Evolutionary conservation across 177 flowering plant species (phyloP), one percentile per base, ranked within the genome.

Genomic region (Vitis hybrid): DNA sequence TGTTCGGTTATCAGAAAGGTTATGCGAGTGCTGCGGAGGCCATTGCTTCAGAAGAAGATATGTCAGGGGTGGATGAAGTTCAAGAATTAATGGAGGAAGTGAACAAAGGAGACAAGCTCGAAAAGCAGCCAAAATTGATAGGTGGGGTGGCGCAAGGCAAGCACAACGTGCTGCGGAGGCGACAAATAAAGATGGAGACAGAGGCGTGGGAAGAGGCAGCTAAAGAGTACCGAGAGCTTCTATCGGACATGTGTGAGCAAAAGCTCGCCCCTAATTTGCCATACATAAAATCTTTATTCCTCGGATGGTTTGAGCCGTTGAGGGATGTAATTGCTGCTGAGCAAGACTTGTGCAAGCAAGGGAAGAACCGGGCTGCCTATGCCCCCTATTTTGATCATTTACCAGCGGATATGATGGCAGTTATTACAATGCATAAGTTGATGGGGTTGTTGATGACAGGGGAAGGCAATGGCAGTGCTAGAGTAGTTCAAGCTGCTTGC

Each of bases 221-320:
- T 0, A 81, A 74, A 64, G 93, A 89, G 80, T 89, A 89, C 64
- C 73, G 74, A 52, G 91, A 87, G 72, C 82, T 89, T 30, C 65
- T 85, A 12, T 40, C 24, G 59, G 90, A 86, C 57, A 89, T 89
- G 88, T 86, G 93, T 68, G 83, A 87, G 82, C 84, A 82, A 60
- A 89, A 85, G 78, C 77, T 89, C 19, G 91, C 89, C 3, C 93
- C 93, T 55, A 89, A 85, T 78, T 80, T 89, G 76, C 93, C 93
- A 0, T 87, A 84, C 52, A 67, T 89, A 62, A 89, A 89, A 80
- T 82, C 91, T 1, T 72, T 89, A 78, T 88, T 89, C 56, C 81
- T 89, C 32, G 91, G 91, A 56, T 89, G 93, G 93, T 89, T 89
- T 69, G 88, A 88, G 82, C 91, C 93, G 3, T 65, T 89, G 72